Base-by-base conservation (phyloP, 257 asterid species). In the Lavandula angustifolia region DNA sequence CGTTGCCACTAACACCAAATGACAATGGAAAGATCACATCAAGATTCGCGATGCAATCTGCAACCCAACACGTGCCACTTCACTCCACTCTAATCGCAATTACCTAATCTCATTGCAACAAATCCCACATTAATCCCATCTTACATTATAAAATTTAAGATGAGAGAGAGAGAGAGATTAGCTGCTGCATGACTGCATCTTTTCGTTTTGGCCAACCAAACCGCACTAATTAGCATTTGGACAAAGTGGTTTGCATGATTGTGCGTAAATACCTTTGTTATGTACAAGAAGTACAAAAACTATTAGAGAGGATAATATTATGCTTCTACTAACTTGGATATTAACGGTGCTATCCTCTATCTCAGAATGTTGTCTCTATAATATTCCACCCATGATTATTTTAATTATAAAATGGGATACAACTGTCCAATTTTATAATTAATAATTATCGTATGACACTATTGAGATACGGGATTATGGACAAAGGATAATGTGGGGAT, bases 131-230 rank as follows among this genome's bases (percentile, higher is more conserved):
- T 31, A 10, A 42, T 64, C 14, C 37, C 11, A 62, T 35, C 52
- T 7, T 29, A 14, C 16, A 38, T 22, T 22, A 22, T 22, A 22
- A 22, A 22, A 22, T 22, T 22, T 22, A 2, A n/a, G n/a, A n/a
- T n/a, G 27, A 22, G 27, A 22, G 27, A 22, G 27, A 22, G 27
- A 22, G 27, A 22, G 27, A 22, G 27, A 22, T 1, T 22, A 22
- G 27, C 27, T 22, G 27, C 27, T 22, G 48, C 44, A 38, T n/a
- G 18, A 48, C 7, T n/a, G 12, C 55, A 9, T 62, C 75, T 68
- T 74, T 68, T 47, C 53, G 22, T 1, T 68, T 68, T 74, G 79
- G 79, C 79, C 79, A 71, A 74, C 79, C 42, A 63, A 55, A 62
- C 62, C 67, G 71, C 79, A 74, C 71, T 62, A 48, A 47, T 40